Evolutionary conservation across 2,329 filamentous ascomycete genomes (phyloP), one percentile per base, ranked within the genome.

Genomic region (Aureobasidium sp.): DNA sequence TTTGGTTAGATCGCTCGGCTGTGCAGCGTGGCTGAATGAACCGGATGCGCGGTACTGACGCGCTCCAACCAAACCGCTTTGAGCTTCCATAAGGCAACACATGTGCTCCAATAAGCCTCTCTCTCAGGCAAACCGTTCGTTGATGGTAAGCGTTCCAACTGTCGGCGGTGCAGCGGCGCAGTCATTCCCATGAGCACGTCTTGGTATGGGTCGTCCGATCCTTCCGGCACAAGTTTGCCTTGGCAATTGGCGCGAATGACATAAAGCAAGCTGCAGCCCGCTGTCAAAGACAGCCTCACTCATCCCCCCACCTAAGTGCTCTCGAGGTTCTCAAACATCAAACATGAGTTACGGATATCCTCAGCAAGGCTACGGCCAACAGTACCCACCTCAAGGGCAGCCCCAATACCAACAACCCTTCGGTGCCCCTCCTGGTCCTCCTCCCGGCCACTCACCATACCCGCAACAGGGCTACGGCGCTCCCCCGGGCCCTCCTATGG

Each of bases 401-500:
- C 21, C 21, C 21, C 21, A 21, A 21, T 21, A 21, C 25, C 49
- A 39, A 41, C 47, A 50, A 34, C 32, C 52, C 27, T 47, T 47
- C 13, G 59, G 59, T 16, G 39, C 45, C 25, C 60, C 41, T 3
- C 53, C 52, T 2, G 50, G 44, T 49, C 60, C 62, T 32, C 62
- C 64, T 44, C 65, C 61, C 29, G 48, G 53, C 27, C 57, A 67
- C 34, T 63, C 63, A 41, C 62, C 60, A 34, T 65, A 65, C 55
- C 63, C 63, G n/a, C 63, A 39, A 37, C 59, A 61, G 39, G 63
- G 60, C 7, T 69, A 69, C 41, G 65, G 67, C 29, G 64, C 66
- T 11, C 67, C 69, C 21, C 67, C 57, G 10, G 57, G 45, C 7
- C 57, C 57, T n/a, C 57, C 53, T 16, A 53, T 45, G n/a, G 49